Evolutionary conservation across 495 filamentous ascomycete genomes (phyloP).

Genomic region (Bombardia bombarda): DNA sequence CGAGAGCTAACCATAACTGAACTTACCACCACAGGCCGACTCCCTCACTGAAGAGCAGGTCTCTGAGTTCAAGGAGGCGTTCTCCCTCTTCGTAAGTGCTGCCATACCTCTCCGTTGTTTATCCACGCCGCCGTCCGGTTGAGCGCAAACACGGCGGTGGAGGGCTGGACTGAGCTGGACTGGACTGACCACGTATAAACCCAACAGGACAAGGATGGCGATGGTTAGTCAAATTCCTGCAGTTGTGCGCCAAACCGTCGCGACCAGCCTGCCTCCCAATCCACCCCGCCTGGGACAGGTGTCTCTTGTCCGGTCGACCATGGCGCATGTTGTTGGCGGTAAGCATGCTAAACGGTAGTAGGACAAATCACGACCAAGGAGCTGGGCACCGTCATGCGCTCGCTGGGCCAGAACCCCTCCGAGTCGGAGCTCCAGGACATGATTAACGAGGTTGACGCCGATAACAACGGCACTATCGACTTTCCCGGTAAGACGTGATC

Average conservation of each 20-base stretch:
- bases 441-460: constrained; percentile 99
- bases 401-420: constrained; percentile 97
- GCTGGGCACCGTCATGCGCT: constrained; percentile 98
- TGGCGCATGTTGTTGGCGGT: too few relatives aligned
- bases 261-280: background rate
- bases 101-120: background rate
- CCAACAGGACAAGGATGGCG: constrained; percentile 95
- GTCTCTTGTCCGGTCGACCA: too few relatives aligned
- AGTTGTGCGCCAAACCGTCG: constrained; percentile 1
- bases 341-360: constrained; percentile 30
- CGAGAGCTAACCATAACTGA: constrained; percentile 15
- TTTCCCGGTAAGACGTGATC: constrained; percentile 69
- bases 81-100: constrained; percentile 94
- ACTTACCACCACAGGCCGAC: constrained; percentile 55
- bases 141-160: constrained; percentile 5
- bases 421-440: constrained; percentile 99
- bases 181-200: constrained; percentile 9
- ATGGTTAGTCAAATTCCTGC: constrained; percentile 70
- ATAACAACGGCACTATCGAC: constrained; percentile 99
- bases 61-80: constrained; percentile 99
- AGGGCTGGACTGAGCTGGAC: background rate
- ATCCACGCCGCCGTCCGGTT: background rate
- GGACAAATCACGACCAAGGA: constrained; percentile 99
- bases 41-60: constrained; percentile 98
- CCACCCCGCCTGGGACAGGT: too few relatives aligned